phyloP scores from a whole-genome alignment of 179 eudicot genomes.

The Silene vulgaris region DNA sequence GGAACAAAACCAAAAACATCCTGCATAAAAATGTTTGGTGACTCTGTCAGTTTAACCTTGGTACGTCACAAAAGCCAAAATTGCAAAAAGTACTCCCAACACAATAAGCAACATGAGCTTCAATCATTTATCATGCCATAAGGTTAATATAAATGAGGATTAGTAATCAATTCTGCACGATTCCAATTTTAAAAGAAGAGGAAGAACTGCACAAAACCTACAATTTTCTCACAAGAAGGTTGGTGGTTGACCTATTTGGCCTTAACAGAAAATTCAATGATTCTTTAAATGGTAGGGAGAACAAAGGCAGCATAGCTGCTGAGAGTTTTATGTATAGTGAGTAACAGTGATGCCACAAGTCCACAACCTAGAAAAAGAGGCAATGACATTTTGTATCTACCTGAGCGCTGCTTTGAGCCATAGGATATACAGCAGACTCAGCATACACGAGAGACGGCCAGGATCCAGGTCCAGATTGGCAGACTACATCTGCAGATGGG shows the following conservation, averaged over 20 bases:
- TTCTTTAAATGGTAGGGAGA: not conserved
- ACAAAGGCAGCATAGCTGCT: not conserved
- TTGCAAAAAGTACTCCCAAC: not conserved
- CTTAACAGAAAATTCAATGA: not conserved
- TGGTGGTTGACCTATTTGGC: not conserved
- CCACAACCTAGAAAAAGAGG: conserved; percentile 6
- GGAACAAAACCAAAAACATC: conserved; percentile 58
- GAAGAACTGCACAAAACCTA: not conserved
- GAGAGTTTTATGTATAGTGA: not conserved
- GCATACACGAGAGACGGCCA: conserved; percentile 90
- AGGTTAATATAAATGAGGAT: not conserved
- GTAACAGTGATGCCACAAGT: not conserved
- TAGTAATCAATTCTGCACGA: not conserved
- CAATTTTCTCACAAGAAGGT: not conserved
- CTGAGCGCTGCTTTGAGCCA: conserved; percentile 98
- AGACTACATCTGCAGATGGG: conserved; percentile 64
- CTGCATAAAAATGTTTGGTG: conserved; percentile 36
- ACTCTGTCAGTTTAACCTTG: conserved; percentile 3
- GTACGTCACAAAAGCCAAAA: not conserved
- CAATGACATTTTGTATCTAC: conserved; percentile 30
- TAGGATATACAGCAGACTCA: conserved; percentile 83
- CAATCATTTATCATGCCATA: not conserved
- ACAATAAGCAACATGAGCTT: not conserved
- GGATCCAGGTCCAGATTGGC: conserved; percentile 98
- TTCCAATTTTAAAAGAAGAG: not conserved